A percentile compares a stretch with the other conserved stretches of the same genome.
phyloP scores from a whole-genome alignment of 2,329 filamentous ascomycete genomes.

The Hymenoscyphus salicellus region DNA sequence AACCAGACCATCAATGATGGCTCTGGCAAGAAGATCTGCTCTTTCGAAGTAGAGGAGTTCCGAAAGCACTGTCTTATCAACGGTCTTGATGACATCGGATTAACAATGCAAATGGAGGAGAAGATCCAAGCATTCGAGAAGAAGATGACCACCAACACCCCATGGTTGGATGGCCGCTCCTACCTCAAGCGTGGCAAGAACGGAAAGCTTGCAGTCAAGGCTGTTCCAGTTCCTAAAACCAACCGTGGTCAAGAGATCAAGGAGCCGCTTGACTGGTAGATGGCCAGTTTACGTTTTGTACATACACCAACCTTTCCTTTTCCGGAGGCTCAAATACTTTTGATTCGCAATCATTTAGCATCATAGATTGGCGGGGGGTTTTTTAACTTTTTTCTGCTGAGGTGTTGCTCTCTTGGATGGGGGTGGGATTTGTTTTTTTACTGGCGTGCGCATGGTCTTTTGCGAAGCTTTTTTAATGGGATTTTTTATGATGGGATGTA shows the following conservation, averaged over 20 bases:
- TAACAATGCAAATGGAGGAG: constrained; percentile 88
- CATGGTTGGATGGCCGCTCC: constrained; percentile 85
- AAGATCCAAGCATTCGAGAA: constrained; percentile 83
- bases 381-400: not conserved
- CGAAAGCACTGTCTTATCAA: constrained; percentile 91
- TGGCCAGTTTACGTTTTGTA: not conserved
- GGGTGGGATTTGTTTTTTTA: not conserved
- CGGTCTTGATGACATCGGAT: constrained; percentile 89
- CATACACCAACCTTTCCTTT: not conserved
- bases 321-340: not conserved
- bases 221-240: constrained; percentile 75
- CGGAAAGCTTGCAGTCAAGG: constrained; percentile 56
- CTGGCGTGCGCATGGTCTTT: not conserved
- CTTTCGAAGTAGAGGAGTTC: constrained; percentile 89
- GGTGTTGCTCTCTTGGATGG: constrained; percentile 3
- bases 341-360: not conserved
- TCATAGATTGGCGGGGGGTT: not conserved
- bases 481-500: not conserved
- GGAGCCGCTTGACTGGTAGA: constrained; percentile 84
- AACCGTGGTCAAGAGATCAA: constrained; percentile 80
- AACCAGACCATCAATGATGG: constrained; percentile 79
- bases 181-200: constrained; percentile 66
- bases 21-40: constrained; percentile 68
- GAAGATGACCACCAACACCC: constrained; percentile 72
- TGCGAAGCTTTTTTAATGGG: not conserved